phyloP scores from a whole-genome alignment of 306 rosid species.

The Rosa rugosa region DNA sequence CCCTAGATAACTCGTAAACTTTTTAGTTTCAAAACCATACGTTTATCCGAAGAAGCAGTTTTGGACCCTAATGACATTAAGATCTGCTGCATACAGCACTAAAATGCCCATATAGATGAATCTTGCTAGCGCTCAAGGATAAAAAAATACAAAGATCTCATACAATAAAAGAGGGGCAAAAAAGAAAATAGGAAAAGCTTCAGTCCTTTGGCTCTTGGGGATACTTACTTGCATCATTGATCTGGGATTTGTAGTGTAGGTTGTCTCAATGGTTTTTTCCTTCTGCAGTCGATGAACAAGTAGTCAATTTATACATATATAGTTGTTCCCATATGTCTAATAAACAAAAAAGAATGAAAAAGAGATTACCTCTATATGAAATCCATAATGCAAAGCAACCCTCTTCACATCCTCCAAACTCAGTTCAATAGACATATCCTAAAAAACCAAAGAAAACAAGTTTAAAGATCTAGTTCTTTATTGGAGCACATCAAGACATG shows the following conservation, averaged over 20 bases:
- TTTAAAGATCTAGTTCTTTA: neutral
- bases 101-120: neutral
- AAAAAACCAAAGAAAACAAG: slow-evolving; percentile 11
- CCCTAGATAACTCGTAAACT: neutral
- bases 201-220: neutral
- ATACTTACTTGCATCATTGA: slow-evolving; percentile 96
- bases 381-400: slow-evolving; percentile 75
- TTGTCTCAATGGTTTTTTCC: slow-evolving; percentile 78
- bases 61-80: neutral
- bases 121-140: neutral
- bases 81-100: neutral
- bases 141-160: no score
- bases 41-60: neutral
- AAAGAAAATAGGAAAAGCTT: neutral
- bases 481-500: neutral
- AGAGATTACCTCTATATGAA: slow-evolving; percentile 70
- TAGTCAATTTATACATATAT: slow-evolving; percentile 12
- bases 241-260: slow-evolving; percentile 78
- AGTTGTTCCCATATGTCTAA: slow-evolving; percentile 5
- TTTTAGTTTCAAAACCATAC: neutral
- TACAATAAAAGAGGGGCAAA: neutral
- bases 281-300: slow-evolving; percentile 51
- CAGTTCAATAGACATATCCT: slow-evolving; percentile 94
- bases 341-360: slow-evolving; percentile 14
- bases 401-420: slow-evolving; percentile 95